Evolutionary conservation across 1,284 basidiomycete genomes (phyloP).

Genomic region (Takashimella tepidaria): DNA sequence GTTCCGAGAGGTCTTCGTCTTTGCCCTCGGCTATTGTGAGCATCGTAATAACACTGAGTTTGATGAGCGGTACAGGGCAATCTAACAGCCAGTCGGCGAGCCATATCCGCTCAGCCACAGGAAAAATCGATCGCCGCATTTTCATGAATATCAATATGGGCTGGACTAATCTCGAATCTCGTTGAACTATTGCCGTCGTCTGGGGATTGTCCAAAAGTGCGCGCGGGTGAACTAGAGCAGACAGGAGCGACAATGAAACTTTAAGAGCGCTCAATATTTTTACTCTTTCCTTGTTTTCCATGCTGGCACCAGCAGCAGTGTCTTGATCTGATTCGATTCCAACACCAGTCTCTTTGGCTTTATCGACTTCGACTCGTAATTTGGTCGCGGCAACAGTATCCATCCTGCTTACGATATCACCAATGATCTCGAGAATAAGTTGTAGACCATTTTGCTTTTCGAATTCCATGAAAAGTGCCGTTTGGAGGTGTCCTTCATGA

Average conservation of each 20-base stretch:
- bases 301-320: too few relatives aligned
- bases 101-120: conserved; percentile 70
- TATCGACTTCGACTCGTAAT: conserved; percentile 56
- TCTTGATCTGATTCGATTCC: too few relatives aligned
- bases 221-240: conserved; percentile 70
- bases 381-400: conserved; percentile 47
- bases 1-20: conserved; percentile 57
- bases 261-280: conserved; percentile 63
- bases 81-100: conserved; percentile 73
- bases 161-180: conserved; percentile 68
- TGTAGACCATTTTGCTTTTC: conserved; percentile 68
- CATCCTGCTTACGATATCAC: conserved; percentile 57
- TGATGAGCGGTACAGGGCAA: conserved; percentile 66
- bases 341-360: too few relatives aligned
- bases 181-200: conserved; percentile 51
- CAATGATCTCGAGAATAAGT: conserved; percentile 60
- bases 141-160: conserved; percentile 70
- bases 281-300: conserved; percentile 49
- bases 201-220: conserved; percentile 80
- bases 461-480: conserved; percentile 71
- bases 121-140: conserved; percentile 66
- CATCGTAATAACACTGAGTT: conserved; percentile 69
- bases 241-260: conserved; percentile 71
- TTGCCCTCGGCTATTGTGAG: conserved; percentile 78
- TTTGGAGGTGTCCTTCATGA: conserved; percentile 68